A percentile compares a stretch with the other conserved stretches of the same genome.
Conservation (phyloP, 208 protist species). For the Leishmania guyanensis region DNA sequence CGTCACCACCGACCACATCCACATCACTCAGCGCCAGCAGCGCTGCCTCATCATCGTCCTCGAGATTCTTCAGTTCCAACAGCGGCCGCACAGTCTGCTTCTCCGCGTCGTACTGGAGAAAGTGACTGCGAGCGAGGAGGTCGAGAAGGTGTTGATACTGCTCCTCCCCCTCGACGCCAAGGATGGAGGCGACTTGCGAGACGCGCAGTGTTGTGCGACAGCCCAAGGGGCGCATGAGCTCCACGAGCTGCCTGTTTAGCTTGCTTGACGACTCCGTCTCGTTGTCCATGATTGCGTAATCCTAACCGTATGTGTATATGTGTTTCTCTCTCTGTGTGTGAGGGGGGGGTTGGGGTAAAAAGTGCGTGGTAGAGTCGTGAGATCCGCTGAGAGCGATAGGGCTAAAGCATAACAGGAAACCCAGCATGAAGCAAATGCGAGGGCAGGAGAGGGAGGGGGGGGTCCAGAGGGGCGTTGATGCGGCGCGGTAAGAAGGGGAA, state of each 20-base stretch:
- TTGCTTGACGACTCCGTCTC: slow-evolving; percentile 36
- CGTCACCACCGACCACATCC: slow-evolving; percentile 6
- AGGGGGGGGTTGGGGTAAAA: neutral
- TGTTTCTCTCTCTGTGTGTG: slow-evolving; percentile 2
- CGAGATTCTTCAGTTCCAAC: neutral
- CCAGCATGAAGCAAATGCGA: neutral
- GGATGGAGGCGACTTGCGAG: slow-evolving; percentile 49
- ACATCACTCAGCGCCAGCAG: slow-evolving; percentile 27
- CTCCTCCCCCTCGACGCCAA: slow-evolving; percentile 34
- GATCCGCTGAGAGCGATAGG: neutral
- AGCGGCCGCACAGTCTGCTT: slow-evolving; percentile 22
- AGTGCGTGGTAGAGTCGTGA: too few relatives aligned
- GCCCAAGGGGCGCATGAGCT: slow-evolving; percentile 41
- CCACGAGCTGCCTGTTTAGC: slow-evolving; percentile 41
- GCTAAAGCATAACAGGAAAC: neutral
- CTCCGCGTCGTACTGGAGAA: slow-evolving; percentile 23
- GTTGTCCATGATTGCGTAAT: slow-evolving; percentile 43
- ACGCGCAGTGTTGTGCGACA: slow-evolving; percentile 35
- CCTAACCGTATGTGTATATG: neutral
- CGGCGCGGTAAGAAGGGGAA: neutral
- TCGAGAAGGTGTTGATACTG: slow-evolving; percentile 19
- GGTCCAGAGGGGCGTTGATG: neutral
- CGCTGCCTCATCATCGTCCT: slow-evolving; percentile 24
- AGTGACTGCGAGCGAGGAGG: slow-evolving; percentile 19
- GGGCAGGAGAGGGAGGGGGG: too few relatives aligned